Base-by-base conservation (phyloP, 768 basidiomycete species). In the Collybia sordida region DNA sequence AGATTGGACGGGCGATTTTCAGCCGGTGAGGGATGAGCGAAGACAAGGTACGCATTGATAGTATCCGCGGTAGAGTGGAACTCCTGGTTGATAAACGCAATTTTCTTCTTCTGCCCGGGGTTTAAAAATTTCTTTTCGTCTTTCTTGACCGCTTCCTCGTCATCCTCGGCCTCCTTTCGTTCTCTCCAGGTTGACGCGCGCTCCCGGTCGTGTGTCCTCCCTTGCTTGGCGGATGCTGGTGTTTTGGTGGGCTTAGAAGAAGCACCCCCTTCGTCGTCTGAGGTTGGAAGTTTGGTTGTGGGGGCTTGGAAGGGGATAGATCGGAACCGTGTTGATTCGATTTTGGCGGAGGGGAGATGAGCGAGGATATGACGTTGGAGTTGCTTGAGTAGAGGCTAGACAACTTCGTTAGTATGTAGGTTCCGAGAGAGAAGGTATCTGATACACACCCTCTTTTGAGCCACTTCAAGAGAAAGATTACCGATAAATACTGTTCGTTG, bases 71-170 rank as follows among this genome's bases (percentile, higher is more conserved):
- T 77, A 2, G 84, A 73, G 68, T 98, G 93, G 61, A 98, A 83
- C 58, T 96, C 92, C 47, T 86, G 85, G 62, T 93, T 90, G 64
- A 98, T 97, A 66, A 94, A 97, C 0, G 93, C 91, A 46, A 98
- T 83, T 55, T 86, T 90, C 71, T 95, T 91, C 75, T 96, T 98
- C 68, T 97, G 90, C 44, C 78, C 79, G 0, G 91, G 79, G 6
- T 82, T 90, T 44, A 97, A 79, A 65, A 81, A 90, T 31, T 73
- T 73, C 64, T 92, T 88, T 45, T 79, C 75, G 48, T 80, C 76
- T 11, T 66, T 64, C 53, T 75, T 57, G 54, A 66, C 18, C 15
- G 50, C 71, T 19, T 70, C 74, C n/a, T 72, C 65, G 23, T 69
- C 64, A 14, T 75, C 74, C 50, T 72, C 75, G 25, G 74, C 38